phyloP scores from a whole-genome alignment of 2,329 filamentous ascomycete genomes.

The Trichophyton equinum region DNA sequence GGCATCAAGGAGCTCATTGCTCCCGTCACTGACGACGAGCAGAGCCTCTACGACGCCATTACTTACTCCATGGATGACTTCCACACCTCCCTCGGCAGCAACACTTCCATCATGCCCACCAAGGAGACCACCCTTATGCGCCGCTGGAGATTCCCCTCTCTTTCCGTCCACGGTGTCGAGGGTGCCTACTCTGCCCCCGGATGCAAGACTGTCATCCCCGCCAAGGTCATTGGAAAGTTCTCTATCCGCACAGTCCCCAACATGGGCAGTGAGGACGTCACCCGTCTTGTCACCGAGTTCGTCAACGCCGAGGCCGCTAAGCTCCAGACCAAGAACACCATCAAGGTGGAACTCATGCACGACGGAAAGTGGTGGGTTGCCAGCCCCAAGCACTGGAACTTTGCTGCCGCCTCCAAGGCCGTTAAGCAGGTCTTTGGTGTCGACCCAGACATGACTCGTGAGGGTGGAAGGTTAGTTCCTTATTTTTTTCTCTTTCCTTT shows the following conservation, averaged over 20 bases:
- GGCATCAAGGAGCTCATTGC: conserved; percentile 90
- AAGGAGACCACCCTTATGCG: conserved; percentile 92
- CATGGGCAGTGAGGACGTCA: conserved; percentile 89
- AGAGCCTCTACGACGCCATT: conserved; percentile 75
- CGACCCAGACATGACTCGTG: conserved; percentile 85
- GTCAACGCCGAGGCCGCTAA: conserved; percentile 75
- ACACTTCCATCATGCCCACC: conserved; percentile 73
- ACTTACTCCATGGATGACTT: conserved; percentile 94
- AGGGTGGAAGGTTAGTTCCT: conserved; percentile 65
- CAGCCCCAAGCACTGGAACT: conserved; percentile 98
- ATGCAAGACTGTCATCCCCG: conserved; percentile 96
- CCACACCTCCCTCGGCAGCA: conserved; percentile 78
- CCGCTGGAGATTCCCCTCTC: conserved; percentile 86
- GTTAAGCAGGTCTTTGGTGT: conserved; percentile 90
- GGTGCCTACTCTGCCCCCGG: conserved; percentile 87
- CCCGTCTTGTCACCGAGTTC: conserved; percentile 70
- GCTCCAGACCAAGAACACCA: conserved; percentile 80
- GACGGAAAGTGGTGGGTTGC: conserved; percentile 98
- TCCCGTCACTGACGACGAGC: conserved; percentile 73
- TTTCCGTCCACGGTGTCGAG: conserved; percentile 89
- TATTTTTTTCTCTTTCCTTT: not conserved
- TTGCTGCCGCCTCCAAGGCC: conserved; percentile 86
- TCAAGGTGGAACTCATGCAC: conserved; percentile 73
- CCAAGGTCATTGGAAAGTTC: conserved; percentile 97
- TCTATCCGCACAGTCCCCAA: conserved; percentile 93